Evolutionary conservation across 768 basidiomycete species (phyloP), one percentile per base, ranked within the genome.

Genomic region (Lyophyllum atratum): DNA sequence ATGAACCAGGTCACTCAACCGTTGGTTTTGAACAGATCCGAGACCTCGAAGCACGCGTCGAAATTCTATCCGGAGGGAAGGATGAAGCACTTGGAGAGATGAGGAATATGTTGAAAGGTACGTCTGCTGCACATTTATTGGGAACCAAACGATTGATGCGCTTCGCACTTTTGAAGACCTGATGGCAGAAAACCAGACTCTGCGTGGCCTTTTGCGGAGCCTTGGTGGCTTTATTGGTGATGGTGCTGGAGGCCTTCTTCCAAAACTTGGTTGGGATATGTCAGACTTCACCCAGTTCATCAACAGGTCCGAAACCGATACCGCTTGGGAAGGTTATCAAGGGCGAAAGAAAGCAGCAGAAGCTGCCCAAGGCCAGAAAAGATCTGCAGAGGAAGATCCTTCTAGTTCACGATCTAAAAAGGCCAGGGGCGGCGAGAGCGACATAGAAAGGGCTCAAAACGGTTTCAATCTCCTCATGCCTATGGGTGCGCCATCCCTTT

Each of bases 21-120:
- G n/a, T 28, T 33, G 54, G 59, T 44, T 45, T 34, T 52, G n/a
- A 19, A 48, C 64, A 97, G 92, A 95, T 97, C 71, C 91, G 94
- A 21, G 95, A 97, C 73, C 85, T 97, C 34, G 95, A 97, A 74
- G 94, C 94, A 19, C 85, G 92, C 44, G 93, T 97, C n/a, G 94
- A 95, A 72, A 87, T 97, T 8, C 81, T 97, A 17, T 96, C 94
- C 5, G 93, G 92, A 19, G 92, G 91, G 40, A 88, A 93, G 66
- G 95, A 95, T 79, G 92, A 96, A 72, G 87, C 92, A 6, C 76
- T 93, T 53, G 84, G 83, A 26, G 90, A 95, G 70, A 82, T 95
- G 81, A 80, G 89, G 56, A 87, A 89, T 61, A 87, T 95, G 48
- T 73, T 95, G 43, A 91, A 85, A 76, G 90, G 90, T 85, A 43